Base-by-base conservation (phyloP, 768 basidiomycete species). In the Pulveroboletus frians region DNA sequence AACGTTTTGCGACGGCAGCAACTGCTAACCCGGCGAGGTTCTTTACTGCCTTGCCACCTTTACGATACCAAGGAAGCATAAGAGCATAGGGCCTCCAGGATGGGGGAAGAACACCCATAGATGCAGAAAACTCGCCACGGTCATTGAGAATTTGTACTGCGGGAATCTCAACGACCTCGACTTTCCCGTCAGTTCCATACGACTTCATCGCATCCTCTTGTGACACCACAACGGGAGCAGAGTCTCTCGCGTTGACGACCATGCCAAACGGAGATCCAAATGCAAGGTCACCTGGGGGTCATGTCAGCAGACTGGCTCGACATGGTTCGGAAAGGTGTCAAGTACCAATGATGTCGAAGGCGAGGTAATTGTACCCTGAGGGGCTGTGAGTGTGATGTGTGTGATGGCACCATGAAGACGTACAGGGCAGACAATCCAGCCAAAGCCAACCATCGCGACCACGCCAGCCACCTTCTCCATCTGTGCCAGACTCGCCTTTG, bases 251-350 rank as follows among this genome's bases (percentile, higher is more conserved):
- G 6, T 84, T 78, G 46, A 78, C 60, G 52, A 94, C 73, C 92
- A 95, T 95, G 15, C 90, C 90, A 58, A 95, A 95, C 0, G 92
- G 87, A 2, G 80, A 79, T 1, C 92, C 92, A 57, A 93, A 93
- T 0, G 89, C 86, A 13, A 92, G 76, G 64, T 92, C 88, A 35
- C 76, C 67, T 70, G 14, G 17, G 13, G 5, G 29, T 17, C 4
- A 37, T 4, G 13, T 60, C 2, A 61, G 26, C 18, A 21, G 11
- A 43, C 9, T 17, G 18, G 17, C 8, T 18, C 8, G 2, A 8
- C 35, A 26, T 9, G 9, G n/a, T 20, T 7, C 17, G n/a, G 44
- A 21, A 30, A 38, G 27, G 29, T 5, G 9, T 31, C 3, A 9
- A 11, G 21, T 50, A 66, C 87, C 89, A 38, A 92, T 87, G 57